phyloP scores from a whole-genome alignment of 176 grass and related monocot genomes.

The Canna indica region DNA sequence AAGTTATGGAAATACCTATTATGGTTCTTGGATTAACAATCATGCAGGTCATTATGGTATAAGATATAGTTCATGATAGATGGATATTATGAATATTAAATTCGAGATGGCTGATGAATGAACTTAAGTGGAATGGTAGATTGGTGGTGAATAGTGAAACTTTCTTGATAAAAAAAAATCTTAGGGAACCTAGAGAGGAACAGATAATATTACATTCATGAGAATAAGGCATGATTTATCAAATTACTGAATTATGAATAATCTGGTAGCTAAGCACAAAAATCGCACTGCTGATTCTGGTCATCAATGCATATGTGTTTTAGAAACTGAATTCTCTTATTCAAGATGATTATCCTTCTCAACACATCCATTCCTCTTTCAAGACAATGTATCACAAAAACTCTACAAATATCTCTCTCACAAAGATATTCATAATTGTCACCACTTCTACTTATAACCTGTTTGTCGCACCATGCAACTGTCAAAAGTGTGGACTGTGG shows the following conservation, averaged over 20 bases:
- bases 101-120: neutral
- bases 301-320: too few species aligned
- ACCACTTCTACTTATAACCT: neutral
- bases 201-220: too few species aligned
- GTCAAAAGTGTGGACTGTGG: neutral
- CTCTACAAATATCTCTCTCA: too few species aligned
- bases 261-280: too few species aligned
- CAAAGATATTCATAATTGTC: neutral
- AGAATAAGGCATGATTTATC: too few species aligned
- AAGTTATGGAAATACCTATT: neutral
- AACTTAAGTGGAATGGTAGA: neutral
- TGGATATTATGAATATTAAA: neutral
- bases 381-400: neutral
- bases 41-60: neutral
- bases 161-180: neutral
- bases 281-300: too few species aligned
- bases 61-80: neutral
- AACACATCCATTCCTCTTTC: neutral
- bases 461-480: neutral
- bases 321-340: too few species aligned
- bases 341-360: neutral
- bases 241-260: too few species aligned
- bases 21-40: neutral
- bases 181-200: too few species aligned
- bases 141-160: neutral